Evolutionary conservation across 2,329 filamentous ascomycete species (phyloP).

Genomic region (Myriosclerotinia scirpicola): DNA sequence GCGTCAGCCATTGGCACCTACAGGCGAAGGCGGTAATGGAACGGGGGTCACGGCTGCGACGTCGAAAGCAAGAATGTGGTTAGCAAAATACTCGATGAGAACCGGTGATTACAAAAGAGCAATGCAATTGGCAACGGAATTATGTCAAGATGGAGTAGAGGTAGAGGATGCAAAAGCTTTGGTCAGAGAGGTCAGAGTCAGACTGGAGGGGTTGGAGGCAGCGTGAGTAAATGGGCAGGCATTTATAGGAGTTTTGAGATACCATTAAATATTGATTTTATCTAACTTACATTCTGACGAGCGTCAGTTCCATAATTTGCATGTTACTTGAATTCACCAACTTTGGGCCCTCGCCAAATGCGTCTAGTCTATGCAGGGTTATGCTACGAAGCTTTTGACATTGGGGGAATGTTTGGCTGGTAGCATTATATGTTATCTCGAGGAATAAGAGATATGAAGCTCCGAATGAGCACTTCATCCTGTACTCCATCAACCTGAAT

Average conservation of each 20-base stretch:
- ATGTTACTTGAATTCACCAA: background rate
- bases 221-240: constrained; percentile 1
- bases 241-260: constrained; percentile 18
- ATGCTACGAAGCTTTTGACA: background rate
- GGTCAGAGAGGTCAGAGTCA: constrained; percentile 79
- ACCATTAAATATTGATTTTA: constrained; percentile 10
- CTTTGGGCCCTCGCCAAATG: background rate
- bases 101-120: constrained; percentile 73
- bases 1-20: constrained; percentile 28
- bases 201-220: constrained; percentile 48
- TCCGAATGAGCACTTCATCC: no score
- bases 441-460: background rate
- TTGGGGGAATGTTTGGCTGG: no score
- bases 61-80: constrained; percentile 89
- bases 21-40: constrained; percentile 49
- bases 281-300: constrained; percentile 8
- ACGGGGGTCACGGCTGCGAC: constrained; percentile 90
- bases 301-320: constrained; percentile 9
- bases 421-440: no score
- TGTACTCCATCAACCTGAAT: background rate
- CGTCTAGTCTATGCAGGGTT: background rate
- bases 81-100: constrained; percentile 78
- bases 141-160: constrained; percentile 94
- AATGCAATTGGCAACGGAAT: constrained; percentile 79
- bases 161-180: constrained; percentile 96